A percentile compares a stretch with the other conserved stretches of the same genome.
phyloP scores from a whole-genome alignment of 2,329 filamentous ascomycete species.

The Massarina eburnea region DNA sequence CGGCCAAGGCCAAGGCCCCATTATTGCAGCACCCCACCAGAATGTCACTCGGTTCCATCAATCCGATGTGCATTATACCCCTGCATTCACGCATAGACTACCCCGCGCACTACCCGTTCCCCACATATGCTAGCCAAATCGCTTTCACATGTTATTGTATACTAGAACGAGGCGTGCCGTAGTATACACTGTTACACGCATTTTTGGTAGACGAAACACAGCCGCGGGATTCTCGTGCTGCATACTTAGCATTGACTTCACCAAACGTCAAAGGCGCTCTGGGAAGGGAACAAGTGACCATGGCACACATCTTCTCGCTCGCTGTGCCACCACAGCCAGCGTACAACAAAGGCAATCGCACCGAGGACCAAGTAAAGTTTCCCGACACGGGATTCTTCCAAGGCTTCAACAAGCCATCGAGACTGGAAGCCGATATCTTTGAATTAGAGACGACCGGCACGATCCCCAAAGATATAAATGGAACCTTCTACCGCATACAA shows the following conservation, averaged over 20 bases:
- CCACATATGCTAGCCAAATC: neutral
- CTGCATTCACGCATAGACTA: neutral
- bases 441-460: slow-evolving; percentile 44
- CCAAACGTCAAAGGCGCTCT: too few species aligned
- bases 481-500: slow-evolving; percentile 49
- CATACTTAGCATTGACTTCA: too few species aligned
- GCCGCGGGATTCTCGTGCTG: too few species aligned
- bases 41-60: neutral
- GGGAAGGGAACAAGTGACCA: slow-evolving; percentile 10
- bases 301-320: slow-evolving; percentile 40
- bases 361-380: slow-evolving; percentile 34
- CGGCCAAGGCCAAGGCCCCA: neutral
- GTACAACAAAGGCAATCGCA: slow-evolving; percentile 26
- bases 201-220: too few species aligned
- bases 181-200: neutral
- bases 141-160: too few species aligned
- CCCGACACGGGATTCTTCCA: slow-evolving; percentile 39
- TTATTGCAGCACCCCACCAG: neutral
- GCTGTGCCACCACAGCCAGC: slow-evolving; percentile 24
- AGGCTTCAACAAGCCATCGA: slow-evolving; percentile 45
- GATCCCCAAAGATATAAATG: slow-evolving; percentile 48
- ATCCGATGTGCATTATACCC: neutral
- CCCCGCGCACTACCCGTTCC: neutral
- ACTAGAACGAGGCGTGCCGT: neutral
- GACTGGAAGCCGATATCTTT: slow-evolving; percentile 44